Percentiles rank a stretch among this genome's conserved stretches.
Evolutionary conservation across 2,329 filamentous ascomycete species (phyloP).

Genomic region (Akanthomyces dipterigenus): DNA sequence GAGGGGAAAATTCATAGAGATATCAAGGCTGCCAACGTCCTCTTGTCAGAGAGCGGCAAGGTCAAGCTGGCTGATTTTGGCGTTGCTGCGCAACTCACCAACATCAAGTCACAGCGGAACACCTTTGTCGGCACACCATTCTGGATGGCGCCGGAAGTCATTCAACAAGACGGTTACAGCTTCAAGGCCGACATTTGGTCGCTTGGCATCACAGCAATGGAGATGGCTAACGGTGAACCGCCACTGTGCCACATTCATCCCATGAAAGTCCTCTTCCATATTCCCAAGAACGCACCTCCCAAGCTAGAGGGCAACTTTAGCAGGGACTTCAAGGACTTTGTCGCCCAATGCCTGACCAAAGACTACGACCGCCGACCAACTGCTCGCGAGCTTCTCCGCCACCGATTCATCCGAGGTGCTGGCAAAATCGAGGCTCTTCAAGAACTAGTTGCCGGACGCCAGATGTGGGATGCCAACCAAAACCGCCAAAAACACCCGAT

Average conservation of each 20-base stretch:
- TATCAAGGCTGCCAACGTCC: slow-evolving; percentile 91
- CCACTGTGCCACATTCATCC: slow-evolving; percentile 79
- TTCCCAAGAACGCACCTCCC: slow-evolving; percentile 81
- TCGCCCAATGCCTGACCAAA: slow-evolving; percentile 85
- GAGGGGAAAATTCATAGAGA: slow-evolving; percentile 96
- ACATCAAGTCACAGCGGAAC: slow-evolving; percentile 95
- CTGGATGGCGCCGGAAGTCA: slow-evolving; percentile 95
- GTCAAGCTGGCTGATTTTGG: slow-evolving; percentile 97
- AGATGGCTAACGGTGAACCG: slow-evolving; percentile 83
- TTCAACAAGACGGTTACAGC: slow-evolving; percentile 75
- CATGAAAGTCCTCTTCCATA: slow-evolving; percentile 90
- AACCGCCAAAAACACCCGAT: slow-evolving; percentile 64
- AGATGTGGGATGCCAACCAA: slow-evolving; percentile 72
- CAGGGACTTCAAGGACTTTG: slow-evolving; percentile 89
- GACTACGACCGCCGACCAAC: slow-evolving; percentile 78
- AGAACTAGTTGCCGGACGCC: slow-evolving; percentile 76
- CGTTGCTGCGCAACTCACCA: slow-evolving; percentile 90
- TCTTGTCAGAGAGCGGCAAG: slow-evolving; percentile 84
- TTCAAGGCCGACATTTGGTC: slow-evolving; percentile 95
- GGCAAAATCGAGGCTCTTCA: slow-evolving; percentile 84
- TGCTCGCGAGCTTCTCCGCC: slow-evolving; percentile 79
- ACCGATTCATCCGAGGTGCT: slow-evolving; percentile 80
- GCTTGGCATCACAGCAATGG: slow-evolving; percentile 83
- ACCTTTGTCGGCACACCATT: slow-evolving; percentile 97
- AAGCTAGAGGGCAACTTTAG: slow-evolving; percentile 80